Conservation (phyloP, 768 basidiomycete species). For the Termitomyces sp. region DNA sequence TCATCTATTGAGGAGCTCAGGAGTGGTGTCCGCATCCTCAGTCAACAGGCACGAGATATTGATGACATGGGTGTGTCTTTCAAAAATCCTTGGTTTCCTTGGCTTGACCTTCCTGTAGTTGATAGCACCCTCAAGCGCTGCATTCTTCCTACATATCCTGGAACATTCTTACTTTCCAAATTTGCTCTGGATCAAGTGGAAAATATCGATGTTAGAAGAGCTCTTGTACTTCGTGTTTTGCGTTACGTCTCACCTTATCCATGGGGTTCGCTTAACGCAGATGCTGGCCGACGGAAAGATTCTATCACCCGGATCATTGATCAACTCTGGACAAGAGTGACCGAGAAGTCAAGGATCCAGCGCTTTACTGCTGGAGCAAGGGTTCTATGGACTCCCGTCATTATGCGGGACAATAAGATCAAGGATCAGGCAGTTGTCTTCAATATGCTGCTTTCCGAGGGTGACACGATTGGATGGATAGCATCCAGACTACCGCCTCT, state of each 20-base stretch:
- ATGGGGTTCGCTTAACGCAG: slow-evolving; percentile 68
- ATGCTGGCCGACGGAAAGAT: slow-evolving; percentile 44
- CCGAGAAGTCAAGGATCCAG: slow-evolving; percentile 15
- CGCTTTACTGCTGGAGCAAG: slow-evolving; percentile 53
- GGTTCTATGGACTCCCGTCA: slow-evolving; percentile 59
- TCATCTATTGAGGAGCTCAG: slow-evolving; percentile 32
- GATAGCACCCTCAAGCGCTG: slow-evolving; percentile 31
- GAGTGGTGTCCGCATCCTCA: slow-evolving; percentile 28
- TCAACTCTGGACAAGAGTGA: slow-evolving; percentile 38
- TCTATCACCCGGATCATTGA: slow-evolving; percentile 43
- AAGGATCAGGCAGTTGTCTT: slow-evolving; percentile 12
- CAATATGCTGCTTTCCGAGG: neutral
- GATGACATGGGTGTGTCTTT: slow-evolving; percentile 38
- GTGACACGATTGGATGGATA: slow-evolving; percentile 47
- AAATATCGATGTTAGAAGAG: slow-evolving; percentile 29
- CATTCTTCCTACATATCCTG: slow-evolving; percentile 37
- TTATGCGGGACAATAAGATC: slow-evolving; percentile 22
- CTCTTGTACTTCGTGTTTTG: slow-evolving; percentile 48
- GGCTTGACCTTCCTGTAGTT: slow-evolving; percentile 25
- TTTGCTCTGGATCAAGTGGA: slow-evolving; percentile 25
- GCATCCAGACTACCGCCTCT: slow-evolving; percentile 52
- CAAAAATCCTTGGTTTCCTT: neutral
- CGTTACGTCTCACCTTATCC: slow-evolving; percentile 69
- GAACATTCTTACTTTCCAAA: slow-evolving; percentile 44
- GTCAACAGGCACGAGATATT: slow-evolving; percentile 28